A percentile compares a stretch with the other conserved stretches of the same genome.
Conservation (phyloP, 2,329 filamentous ascomycete species). For the Scedosporium apiospermum region DNA sequence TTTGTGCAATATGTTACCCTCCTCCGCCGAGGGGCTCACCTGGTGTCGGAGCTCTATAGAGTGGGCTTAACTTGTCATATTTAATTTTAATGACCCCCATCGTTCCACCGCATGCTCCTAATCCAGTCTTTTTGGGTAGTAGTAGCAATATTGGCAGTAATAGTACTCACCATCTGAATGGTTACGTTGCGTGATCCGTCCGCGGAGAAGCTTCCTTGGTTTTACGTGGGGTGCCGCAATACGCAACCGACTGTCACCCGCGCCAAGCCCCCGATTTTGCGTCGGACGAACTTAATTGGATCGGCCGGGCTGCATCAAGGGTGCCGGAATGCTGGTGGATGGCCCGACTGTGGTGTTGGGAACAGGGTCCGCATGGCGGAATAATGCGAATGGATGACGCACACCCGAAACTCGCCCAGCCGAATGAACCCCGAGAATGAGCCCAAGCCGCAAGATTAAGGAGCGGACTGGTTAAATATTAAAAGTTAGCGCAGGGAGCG, state of each 20-base stretch:
- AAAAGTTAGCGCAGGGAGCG: too few species aligned
- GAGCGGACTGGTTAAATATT: neutral
- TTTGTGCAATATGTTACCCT: neutral
- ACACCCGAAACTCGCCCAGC: neutral
- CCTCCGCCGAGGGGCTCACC: neutral
- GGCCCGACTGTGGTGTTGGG: neutral
- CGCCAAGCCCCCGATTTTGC: too few species aligned
- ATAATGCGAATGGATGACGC: neutral
- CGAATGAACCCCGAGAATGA: neutral
- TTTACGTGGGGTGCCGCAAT: too few species aligned
- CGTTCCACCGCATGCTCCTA: too few species aligned
- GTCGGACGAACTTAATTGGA: neutral
- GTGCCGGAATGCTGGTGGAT: neutral
- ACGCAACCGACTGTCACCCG: too few species aligned
- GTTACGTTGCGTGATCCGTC: too few species aligned
- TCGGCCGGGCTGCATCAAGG: neutral
- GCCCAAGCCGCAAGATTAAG: neutral
- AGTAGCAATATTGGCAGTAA: too few species aligned
- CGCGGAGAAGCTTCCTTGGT: too few species aligned
- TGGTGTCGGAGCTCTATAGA: neutral
- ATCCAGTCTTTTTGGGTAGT: too few species aligned
- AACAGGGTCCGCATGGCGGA: neutral
- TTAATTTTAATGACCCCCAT: too few species aligned
- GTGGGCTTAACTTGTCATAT: too few species aligned
- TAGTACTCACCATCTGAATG: too few species aligned